Percentiles rank a stretch among this genome's conserved stretches.
phyloP scores from a whole-genome alignment of 2,329 filamentous ascomycete species.

The Diaporthe destruens region DNA sequence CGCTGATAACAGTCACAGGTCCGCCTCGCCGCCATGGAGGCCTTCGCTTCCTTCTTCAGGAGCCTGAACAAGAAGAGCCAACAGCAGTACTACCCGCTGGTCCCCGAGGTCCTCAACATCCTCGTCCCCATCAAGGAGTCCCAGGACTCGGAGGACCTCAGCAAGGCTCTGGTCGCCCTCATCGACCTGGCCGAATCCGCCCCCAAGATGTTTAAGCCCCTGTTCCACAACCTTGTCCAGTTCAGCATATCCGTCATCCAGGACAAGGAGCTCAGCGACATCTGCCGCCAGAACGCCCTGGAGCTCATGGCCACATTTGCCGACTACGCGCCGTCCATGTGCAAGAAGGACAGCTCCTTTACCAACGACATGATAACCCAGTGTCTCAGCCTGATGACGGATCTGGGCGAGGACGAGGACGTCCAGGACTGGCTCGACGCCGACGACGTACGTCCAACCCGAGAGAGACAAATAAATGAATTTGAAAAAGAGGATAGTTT shows the following conservation, averaged over 20 bases:
- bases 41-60: constrained; percentile 95
- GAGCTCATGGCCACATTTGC: constrained; percentile 99
- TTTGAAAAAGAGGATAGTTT: background rate
- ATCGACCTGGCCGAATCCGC: constrained; percentile 96
- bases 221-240: constrained; percentile 93
- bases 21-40: constrained; percentile 93
- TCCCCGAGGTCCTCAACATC: constrained; percentile 94
- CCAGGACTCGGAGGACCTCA: constrained; percentile 90
- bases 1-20: constrained; percentile 66
- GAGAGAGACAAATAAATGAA: background rate
- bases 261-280: constrained; percentile 92
- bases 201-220: constrained; percentile 95
- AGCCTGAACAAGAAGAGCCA: constrained; percentile 90
- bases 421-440: constrained; percentile 92
- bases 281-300: constrained; percentile 92
- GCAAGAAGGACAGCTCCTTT: constrained; percentile 92
- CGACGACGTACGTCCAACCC: constrained; percentile 78
- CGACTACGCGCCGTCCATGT: constrained; percentile 93
- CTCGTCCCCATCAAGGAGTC: constrained; percentile 93
- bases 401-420: constrained; percentile 93
- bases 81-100: constrained; percentile 85
- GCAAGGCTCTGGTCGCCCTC: constrained; percentile 87
- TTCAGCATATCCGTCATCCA: constrained; percentile 95
- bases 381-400: constrained; percentile 97
- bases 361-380: constrained; percentile 98